These are phyloP conservation scores for Aspergillus aculeatinus DNA, from an alignment of 2,329 filamentous ascomycete genomes.

Conservation along the genomic window DNA sequence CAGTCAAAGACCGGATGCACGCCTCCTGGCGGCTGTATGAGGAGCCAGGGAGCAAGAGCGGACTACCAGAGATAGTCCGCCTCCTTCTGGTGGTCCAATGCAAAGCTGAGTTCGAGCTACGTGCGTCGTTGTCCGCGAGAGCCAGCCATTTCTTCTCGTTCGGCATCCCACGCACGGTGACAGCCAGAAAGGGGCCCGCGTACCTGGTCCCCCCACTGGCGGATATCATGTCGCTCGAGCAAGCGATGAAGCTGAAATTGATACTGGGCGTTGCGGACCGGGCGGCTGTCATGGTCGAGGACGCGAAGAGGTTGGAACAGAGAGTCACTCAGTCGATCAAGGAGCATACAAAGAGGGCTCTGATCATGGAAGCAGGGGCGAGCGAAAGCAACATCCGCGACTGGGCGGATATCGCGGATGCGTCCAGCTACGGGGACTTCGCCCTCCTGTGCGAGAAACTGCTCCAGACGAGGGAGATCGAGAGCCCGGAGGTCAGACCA, in stretches of 20 bases:
- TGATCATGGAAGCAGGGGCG: constrained; percentile 1
- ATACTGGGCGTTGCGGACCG: constrained; percentile 7
- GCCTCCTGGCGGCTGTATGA: constrained; percentile 9
- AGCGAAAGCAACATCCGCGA: background rate
- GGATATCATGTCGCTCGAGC: background rate
- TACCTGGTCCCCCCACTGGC: background rate
- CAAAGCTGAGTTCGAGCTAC: background rate
- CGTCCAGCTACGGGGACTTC: background rate
- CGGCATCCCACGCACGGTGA: constrained; percentile 5
- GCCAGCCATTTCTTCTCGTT: constrained; percentile 8
- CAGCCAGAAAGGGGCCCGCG: background rate
- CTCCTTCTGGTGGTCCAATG: constrained; percentile 4
- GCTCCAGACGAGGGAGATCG: background rate
- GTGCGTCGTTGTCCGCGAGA: background rate
- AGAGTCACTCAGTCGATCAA: background rate
- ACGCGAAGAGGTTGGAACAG: background rate
- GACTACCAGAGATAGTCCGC: constrained; percentile 10
- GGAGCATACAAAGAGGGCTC: background rate
- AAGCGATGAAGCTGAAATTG: background rate
- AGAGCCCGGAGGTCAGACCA: background rate
- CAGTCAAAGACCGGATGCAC: constrained; percentile 4
- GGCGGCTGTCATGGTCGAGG: constrained; percentile 1
- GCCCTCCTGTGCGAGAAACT: constrained; percentile 1
- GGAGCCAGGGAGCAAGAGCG: constrained; percentile 8
- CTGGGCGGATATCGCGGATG: constrained; percentile 7